These are phyloP conservation scores for Naganishia liquefaciens DNA, from an alignment of 1,284 basidiomycete genomes.

Conservation along the genomic window DNA sequence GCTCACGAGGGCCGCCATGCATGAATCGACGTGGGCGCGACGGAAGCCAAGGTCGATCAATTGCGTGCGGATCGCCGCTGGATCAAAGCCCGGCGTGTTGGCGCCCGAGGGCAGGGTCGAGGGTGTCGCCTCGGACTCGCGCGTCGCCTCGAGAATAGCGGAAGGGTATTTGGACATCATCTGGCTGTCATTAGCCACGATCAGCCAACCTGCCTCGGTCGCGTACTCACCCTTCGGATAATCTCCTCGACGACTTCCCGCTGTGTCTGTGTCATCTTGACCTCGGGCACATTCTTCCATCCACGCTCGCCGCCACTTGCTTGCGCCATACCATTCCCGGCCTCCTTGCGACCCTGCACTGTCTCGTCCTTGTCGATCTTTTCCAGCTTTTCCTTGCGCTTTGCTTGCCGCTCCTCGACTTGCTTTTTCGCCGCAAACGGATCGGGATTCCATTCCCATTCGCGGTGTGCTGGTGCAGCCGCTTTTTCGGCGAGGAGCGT, in stretches of 20 bases:
- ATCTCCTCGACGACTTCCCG: conserved; percentile 79
- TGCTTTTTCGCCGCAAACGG: conserved; percentile 74
- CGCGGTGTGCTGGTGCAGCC: conserved; percentile 65
- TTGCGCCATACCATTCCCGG: conserved; percentile 23
- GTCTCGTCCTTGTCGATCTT: conserved; percentile 38
- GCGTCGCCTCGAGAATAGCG: conserved; percentile 51
- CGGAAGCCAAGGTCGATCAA: conserved; percentile 55
- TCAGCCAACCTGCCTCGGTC: too few species aligned
- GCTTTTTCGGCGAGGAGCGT: conserved; percentile 71
- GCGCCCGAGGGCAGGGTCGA: conserved; percentile 41
- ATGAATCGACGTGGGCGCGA: conserved; percentile 52
- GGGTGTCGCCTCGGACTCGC: conserved; percentile 43
- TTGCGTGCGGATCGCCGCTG: conserved; percentile 42
- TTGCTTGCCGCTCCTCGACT: conserved; percentile 66
- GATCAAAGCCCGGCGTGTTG: conserved; percentile 43
- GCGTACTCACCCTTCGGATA: conserved; percentile 68
- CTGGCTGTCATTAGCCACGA: conserved; percentile 34
- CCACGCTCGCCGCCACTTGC: conserved; percentile 55
- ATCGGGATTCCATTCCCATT: conserved; percentile 83
- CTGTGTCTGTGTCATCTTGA: conserved; percentile 75
- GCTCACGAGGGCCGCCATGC: conserved; percentile 45
- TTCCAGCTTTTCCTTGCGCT: conserved; percentile 44
- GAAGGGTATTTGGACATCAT: conserved; percentile 55
- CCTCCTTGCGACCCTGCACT: conserved; percentile 10
- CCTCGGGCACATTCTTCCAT: conserved; percentile 73